phyloP scores from a whole-genome alignment of 148 eudicot species.

The Camellia granthamiana region DNA sequence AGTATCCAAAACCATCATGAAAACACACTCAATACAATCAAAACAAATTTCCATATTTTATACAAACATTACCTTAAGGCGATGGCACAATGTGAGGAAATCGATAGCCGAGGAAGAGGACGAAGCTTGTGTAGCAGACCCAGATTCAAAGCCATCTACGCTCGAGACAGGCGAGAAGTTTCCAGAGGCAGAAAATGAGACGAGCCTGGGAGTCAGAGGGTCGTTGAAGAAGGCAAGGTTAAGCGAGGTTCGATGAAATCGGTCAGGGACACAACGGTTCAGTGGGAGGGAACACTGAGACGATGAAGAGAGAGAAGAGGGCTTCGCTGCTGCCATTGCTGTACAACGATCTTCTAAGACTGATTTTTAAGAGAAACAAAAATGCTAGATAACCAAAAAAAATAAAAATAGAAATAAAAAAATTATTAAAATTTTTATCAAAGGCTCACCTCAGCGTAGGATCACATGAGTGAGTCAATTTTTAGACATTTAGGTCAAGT shows the following conservation, averaged over 20 bases:
- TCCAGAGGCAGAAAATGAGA: slow-evolving; percentile 29
- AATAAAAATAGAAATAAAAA: no score
- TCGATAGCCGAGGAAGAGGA: slow-evolving; percentile 65
- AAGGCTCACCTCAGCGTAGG: no score
- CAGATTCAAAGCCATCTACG: slow-evolving; percentile 20
- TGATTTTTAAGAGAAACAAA: no score
- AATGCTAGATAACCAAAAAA: no score
- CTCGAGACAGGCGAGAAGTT: slow-evolving; percentile 4
- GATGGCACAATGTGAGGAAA: slow-evolving; percentile 82
- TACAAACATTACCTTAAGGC: slow-evolving; percentile 54
- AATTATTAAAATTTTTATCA: no score
- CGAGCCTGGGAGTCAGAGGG: slow-evolving; percentile 21
- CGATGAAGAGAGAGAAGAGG: slow-evolving; percentile 17
- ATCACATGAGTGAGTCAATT: no score
- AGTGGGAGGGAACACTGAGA: slow-evolving; percentile 14
- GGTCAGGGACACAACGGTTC: slow-evolving; percentile 1
- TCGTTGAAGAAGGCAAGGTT: slow-evolving; percentile 15
- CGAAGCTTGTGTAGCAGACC: slow-evolving; percentile 22
- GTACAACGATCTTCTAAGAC: no score
- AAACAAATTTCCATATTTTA: neutral
- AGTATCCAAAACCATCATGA: no score
- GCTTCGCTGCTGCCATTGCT: slow-evolving; percentile 17
- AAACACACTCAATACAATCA: neutral
- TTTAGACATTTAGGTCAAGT: no score
- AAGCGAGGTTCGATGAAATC: neutral